Evolutionary conservation across 1,284 basidiomycete species (phyloP), one percentile per base, ranked within the genome.

Genomic region (Pulveroboletus sp.): DNA sequence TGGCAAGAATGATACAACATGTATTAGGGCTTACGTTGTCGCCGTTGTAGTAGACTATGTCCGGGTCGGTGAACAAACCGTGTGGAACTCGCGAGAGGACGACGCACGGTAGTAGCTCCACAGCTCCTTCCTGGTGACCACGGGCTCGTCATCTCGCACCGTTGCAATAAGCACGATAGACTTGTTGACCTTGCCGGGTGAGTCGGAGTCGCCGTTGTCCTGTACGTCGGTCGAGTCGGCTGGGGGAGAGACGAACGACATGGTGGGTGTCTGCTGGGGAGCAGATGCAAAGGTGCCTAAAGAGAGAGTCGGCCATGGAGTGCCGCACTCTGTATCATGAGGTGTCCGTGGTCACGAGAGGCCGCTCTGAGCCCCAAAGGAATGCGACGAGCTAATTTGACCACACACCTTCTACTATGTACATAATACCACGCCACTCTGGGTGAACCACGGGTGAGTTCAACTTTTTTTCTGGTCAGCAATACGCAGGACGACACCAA

Each of bases 81-180:
- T 7, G 22, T 4, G 77, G 79, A 49, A 60, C 4, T 14, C 15
- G 22, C 11, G 10, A 52, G 11, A 11, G 12, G 6, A 36, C 4
- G 15, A 54, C 68, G 35, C 20, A 87, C 87, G 58, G 67, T 90
- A 90, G 63, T 89, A 90, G 54, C 82, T 83, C 88, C 87, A 90
- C 8, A 90, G 75, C 66, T 90, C 87, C 61, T 65, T 78, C 52
- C 79, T 75, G 5, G 81, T 85, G 4, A 87, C 85, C 20, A 83
- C 64, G 1, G 85, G 85, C 49, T 84, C 84, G 45, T 81, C 66
- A 57, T 75, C 74, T 47, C 57, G 69, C 36, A 78, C 70, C 0
- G 74, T 69, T 0, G 75, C 75, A 6, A 79, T 66, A 22, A 61
- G 49, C 12, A 26, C 47, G 18, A 33, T 55, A 18, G 61, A 43